phyloP scores from a whole-genome alignment of 768 basidiomycete genomes.

The Lactarius trivialis region DNA sequence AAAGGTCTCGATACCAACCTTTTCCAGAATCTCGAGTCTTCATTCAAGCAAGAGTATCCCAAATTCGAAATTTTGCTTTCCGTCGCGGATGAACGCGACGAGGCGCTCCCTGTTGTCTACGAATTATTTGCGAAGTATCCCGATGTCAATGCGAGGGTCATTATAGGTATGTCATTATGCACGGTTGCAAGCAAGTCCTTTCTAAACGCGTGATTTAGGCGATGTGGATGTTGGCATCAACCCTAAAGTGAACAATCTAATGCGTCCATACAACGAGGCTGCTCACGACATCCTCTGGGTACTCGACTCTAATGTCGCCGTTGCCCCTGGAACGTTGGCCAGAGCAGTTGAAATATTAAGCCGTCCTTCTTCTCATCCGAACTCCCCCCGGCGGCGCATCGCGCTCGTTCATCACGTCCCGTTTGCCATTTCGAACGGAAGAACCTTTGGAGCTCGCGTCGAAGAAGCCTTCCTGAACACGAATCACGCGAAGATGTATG shows the following conservation, averaged over 20 bases:
- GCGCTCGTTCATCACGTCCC: slow-evolving; percentile 96
- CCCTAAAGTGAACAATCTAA: slow-evolving; percentile 96
- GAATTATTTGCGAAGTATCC: slow-evolving; percentile 78
- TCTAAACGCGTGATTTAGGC: slow-evolving; percentile 39
- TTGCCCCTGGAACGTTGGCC: slow-evolving; percentile 69
- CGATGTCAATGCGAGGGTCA: slow-evolving; percentile 57
- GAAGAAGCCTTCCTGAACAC: slow-evolving; percentile 96
- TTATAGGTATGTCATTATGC: slow-evolving; percentile 56
- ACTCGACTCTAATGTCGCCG: slow-evolving; percentile 89
- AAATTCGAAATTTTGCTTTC: slow-evolving; percentile 89
- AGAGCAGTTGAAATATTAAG: slow-evolving; percentile 77
- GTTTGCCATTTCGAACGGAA: slow-evolving; percentile 68
- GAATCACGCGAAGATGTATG: slow-evolving; percentile 97
- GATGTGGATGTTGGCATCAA: slow-evolving; percentile 85
- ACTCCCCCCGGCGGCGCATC: slow-evolving; percentile 41
- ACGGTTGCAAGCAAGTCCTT: background rate
- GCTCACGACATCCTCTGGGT: slow-evolving; percentile 92
- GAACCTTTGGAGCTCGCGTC: slow-evolving; percentile 68
- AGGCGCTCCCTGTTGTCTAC: slow-evolving; percentile 76
- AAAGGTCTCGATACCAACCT: slow-evolving; percentile 94
- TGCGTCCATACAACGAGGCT: slow-evolving; percentile 76
- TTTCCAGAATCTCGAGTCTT: slow-evolving; percentile 92
- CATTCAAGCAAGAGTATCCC: slow-evolving; percentile 86
- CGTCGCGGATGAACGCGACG: slow-evolving; percentile 83
- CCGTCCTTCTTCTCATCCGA: slow-evolving; percentile 32